These are phyloP conservation scores for Elsinoe ampelina DNA, from an alignment of 2,329 filamentous ascomycete species.

Conservation along the genomic window DNA sequence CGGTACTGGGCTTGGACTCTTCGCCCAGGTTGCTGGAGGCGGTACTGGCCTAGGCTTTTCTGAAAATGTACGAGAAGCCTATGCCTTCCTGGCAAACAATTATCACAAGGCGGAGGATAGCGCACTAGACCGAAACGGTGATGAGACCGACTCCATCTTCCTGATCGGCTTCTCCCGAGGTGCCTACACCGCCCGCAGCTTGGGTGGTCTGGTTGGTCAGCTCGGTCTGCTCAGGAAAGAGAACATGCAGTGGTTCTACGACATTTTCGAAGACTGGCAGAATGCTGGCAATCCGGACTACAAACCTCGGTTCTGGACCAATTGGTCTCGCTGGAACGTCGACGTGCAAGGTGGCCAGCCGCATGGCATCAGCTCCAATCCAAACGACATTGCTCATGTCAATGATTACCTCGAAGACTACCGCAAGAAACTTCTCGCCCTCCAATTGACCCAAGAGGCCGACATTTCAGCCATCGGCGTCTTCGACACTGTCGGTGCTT, in stretches of 20 bases:
- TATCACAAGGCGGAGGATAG: slow-evolving; percentile 28
- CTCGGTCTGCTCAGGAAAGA: slow-evolving; percentile 31
- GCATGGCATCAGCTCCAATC: slow-evolving; percentile 3
- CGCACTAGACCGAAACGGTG: slow-evolving; percentile 7
- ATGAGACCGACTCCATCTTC: slow-evolving; percentile 32
- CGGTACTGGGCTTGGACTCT: slow-evolving; percentile 28
- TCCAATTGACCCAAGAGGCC: slow-evolving; percentile 21
- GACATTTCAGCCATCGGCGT: slow-evolving; percentile 38
- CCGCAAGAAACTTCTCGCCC: slow-evolving; percentile 12
- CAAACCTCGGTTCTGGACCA: slow-evolving; percentile 14
- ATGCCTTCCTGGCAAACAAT: slow-evolving; percentile 52
- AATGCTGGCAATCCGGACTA: slow-evolving; percentile 19
- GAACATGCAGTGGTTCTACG: slow-evolving; percentile 21
- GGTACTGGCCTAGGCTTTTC: slow-evolving; percentile 24
- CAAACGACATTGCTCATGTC: slow-evolving; percentile 11
- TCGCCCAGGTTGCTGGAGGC: slow-evolving; percentile 26
- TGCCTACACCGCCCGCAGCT: slow-evolving; percentile 33
- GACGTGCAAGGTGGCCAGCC: slow-evolving; percentile 1
- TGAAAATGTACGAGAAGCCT: slow-evolving; percentile 49
- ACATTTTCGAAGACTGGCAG: slow-evolving; percentile 24
- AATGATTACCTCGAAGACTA: slow-evolving; percentile 17
- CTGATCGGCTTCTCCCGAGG: slow-evolving; percentile 37
- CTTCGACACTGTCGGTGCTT: slow-evolving; percentile 41
- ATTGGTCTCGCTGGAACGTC: slow-evolving; percentile 13
- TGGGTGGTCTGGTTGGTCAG: slow-evolving; percentile 34